Evolutionary conservation across 23 red algal species (phyloP).

Genomic region (Gracilaria domingensis): DNA sequence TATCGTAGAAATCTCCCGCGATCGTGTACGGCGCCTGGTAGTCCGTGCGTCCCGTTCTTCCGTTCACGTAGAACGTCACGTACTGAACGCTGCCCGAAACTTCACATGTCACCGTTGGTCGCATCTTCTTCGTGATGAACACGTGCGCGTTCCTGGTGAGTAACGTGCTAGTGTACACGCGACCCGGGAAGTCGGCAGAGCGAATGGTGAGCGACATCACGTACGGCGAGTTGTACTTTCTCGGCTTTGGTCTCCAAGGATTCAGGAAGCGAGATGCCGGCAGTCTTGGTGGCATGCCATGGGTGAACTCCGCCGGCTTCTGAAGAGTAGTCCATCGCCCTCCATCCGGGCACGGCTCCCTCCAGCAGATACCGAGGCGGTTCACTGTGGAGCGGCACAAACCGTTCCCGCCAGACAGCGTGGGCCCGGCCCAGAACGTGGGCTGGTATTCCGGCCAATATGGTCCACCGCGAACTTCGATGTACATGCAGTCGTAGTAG

Average conservation of each 20-base stretch:
- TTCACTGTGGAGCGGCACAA: constrained; percentile 63
- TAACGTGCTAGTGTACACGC: constrained; percentile 35
- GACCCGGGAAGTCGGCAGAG: constrained; percentile 46
- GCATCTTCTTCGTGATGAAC: constrained; percentile 38
- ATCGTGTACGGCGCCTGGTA: constrained; percentile 42
- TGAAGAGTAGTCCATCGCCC: constrained; percentile 34
- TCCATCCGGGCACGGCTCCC: constrained; percentile 62
- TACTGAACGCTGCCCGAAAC: constrained; percentile 32
- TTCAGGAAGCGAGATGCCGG: constrained; percentile 11
- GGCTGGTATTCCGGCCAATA: constrained; percentile 41
- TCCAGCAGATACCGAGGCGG: constrained; percentile 54
- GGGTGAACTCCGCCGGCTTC: constrained; percentile 35
- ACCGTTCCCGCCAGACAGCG: constrained; percentile 19
- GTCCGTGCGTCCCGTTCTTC: constrained; percentile 5
- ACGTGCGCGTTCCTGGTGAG: constrained; percentile 29
- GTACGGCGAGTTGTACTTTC: constrained; percentile 26
- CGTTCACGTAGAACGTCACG: constrained; percentile 48
- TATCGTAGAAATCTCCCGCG: constrained; percentile 43
- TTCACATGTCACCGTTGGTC: constrained; percentile 57
- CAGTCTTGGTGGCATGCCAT: background rate
- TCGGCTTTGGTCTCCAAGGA: constrained; percentile 28
- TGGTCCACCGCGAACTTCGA: constrained; percentile 51
- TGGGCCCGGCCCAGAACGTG: constrained; percentile 41
- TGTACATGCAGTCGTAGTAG: constrained; percentile 78
- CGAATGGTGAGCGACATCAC: constrained; percentile 58